Conservation (phyloP, 495 filamentous ascomycete species). For the Aspergillus incahuasiensis region DNA sequence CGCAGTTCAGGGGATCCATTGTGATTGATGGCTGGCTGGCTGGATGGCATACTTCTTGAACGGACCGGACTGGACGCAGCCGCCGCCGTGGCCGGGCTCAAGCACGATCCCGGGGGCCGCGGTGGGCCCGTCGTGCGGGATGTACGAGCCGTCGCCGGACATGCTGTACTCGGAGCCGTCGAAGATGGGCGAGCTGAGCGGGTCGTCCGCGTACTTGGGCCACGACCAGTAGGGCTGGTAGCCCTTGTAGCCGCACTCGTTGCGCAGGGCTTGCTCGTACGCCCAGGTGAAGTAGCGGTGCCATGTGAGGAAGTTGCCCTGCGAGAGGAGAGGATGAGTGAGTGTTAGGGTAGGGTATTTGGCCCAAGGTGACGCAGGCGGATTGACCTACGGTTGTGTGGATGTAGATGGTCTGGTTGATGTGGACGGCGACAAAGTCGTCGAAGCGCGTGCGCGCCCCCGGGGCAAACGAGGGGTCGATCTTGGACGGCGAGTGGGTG, state of each 20-base stretch:
- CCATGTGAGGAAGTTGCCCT: constrained; percentile 61
- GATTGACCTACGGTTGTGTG: constrained; percentile 45
- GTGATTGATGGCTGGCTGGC: too few relatives aligned
- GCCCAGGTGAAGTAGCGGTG: constrained; percentile 58
- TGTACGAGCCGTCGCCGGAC: constrained; percentile 50
- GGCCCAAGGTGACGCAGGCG: too few relatives aligned
- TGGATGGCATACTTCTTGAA: constrained; percentile 33
- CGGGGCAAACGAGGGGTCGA: constrained; percentile 29
- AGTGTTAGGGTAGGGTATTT: too few relatives aligned
- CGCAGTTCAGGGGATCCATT: too few relatives aligned
- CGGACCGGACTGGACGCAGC: constrained; percentile 53
- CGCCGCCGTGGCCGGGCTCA: constrained; percentile 50
- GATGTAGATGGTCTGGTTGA: constrained; percentile 52
- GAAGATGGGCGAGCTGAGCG: constrained; percentile 54
- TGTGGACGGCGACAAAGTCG: constrained; percentile 62
- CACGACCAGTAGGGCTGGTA: constrained; percentile 54
- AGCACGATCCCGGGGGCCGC: constrained; percentile 21
- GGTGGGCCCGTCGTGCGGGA: constrained; percentile 29
- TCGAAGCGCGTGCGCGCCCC: constrained; percentile 55
- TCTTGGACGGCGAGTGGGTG: constrained; percentile 39
- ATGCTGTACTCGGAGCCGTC: constrained; percentile 53
- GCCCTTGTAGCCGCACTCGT: constrained; percentile 64
- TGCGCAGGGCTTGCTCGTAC: constrained; percentile 59
- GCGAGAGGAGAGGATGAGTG: background rate
- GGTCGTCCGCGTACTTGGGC: constrained; percentile 44